A percentile compares a stretch with the other conserved stretches of the same genome.
These are phyloP conservation scores for Kwoniella dejecticola DNA, from an alignment of 768 basidiomycete genomes.

Conservation along the genomic window DNA sequence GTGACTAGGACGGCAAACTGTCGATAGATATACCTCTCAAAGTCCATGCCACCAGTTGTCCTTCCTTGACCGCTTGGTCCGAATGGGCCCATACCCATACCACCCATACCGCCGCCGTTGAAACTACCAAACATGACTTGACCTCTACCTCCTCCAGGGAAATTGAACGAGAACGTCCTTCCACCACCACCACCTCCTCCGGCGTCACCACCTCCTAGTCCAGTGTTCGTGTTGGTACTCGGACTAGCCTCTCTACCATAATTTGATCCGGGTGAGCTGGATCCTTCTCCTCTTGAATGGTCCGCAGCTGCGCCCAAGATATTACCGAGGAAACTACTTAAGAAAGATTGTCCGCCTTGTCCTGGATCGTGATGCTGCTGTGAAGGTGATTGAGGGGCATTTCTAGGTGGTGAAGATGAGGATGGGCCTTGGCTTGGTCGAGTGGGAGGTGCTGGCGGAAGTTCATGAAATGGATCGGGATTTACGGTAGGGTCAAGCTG, in stretches of 20 bases:
- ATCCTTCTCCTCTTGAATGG: constrained; percentile 1
- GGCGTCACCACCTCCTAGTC: background rate
- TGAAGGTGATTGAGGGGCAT: constrained; percentile 1
- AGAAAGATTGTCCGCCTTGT: constrained; percentile 23
- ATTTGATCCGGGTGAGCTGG: background rate
- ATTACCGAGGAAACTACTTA: constrained; percentile 28
- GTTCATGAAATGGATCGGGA: constrained; percentile 41
- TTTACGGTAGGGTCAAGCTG: constrained; percentile 44
- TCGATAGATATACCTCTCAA: constrained; percentile 16
- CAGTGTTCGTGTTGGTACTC: constrained; percentile 2
- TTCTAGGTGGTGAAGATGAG: constrained; percentile 4
- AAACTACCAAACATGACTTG: constrained; percentile 37
- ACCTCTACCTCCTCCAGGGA: constrained; percentile 44
- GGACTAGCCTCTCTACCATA: constrained; percentile 7
- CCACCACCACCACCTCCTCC: constrained; percentile 4
- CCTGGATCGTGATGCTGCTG: constrained; percentile 6
- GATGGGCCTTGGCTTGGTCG: constrained; percentile 15
- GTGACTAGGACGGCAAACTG: background rate
- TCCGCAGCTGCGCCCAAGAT: constrained; percentile 28
- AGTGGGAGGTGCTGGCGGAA: constrained; percentile 37
- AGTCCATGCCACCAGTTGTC: constrained; percentile 17
- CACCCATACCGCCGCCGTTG: constrained; percentile 15
- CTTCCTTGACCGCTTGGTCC: constrained; percentile 18
- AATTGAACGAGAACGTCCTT: constrained; percentile 40
- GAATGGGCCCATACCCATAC: constrained; percentile 23